These are phyloP conservation scores for Cadophora luteo-olivacea DNA, from an alignment of 2,329 filamentous ascomycete species.

Conservation along the genomic window DNA sequence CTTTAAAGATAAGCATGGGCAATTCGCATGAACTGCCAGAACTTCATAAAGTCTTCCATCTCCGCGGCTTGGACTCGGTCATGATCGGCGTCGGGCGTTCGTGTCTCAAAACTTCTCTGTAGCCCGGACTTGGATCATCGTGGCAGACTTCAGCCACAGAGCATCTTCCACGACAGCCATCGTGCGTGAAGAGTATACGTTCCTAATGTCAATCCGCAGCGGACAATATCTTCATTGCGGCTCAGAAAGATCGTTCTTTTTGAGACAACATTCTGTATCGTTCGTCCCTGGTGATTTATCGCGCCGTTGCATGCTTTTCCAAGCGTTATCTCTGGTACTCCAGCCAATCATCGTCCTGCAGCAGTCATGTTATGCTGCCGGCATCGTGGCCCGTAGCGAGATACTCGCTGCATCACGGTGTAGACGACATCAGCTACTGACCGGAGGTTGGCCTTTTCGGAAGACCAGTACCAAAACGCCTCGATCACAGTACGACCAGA, in stretches of 20 bases:
- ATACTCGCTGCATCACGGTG: background rate
- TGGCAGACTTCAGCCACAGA: background rate
- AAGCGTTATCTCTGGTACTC: background rate
- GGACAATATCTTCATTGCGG: background rate
- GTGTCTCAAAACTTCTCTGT: background rate
- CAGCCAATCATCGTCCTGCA: background rate
- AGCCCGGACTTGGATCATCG: background rate
- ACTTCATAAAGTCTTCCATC: constrained; percentile 12
- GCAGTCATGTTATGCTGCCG: background rate
- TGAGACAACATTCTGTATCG: background rate
- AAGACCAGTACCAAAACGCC: background rate
- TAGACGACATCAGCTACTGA: background rate
- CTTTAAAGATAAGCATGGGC: constrained; percentile 20
- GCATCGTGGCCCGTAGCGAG: background rate
- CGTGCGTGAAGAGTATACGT: background rate
- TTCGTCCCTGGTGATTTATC: background rate
- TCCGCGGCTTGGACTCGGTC: constrained; percentile 18
- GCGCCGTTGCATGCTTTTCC: background rate
- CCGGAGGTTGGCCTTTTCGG: background rate
- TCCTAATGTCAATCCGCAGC: background rate
- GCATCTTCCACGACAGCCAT: background rate
- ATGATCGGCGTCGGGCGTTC: background rate
- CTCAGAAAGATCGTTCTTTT: background rate
- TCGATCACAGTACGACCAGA: no score
- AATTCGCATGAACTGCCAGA: background rate